Evolutionary conservation across 148 eudicot species (phyloP).

Genomic region (Heliamphora exappendiculata): DNA sequence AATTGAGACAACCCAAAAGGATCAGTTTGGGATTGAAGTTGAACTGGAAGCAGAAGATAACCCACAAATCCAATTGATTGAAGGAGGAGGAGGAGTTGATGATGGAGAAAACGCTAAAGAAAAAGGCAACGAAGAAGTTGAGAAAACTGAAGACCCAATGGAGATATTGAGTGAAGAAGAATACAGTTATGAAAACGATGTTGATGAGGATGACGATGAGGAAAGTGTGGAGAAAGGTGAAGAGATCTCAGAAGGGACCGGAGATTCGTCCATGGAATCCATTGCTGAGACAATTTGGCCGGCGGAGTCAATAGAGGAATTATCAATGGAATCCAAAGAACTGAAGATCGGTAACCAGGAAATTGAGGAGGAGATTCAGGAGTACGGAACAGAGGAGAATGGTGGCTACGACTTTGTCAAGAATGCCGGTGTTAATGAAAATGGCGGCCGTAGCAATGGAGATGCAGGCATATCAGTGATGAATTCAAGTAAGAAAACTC

Average conservation of each 20-base stretch:
- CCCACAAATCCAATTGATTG: background rate
- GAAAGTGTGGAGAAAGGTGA: constrained; percentile 16
- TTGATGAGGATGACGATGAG: background rate
- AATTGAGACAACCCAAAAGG: background rate
- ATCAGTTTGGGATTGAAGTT: background rate
- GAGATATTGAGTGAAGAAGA: background rate
- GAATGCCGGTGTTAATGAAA: background rate
- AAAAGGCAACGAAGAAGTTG: background rate
- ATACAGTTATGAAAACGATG: background rate
- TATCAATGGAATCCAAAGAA: constrained; percentile 10
- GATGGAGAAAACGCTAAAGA: background rate
- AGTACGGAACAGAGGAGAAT: background rate
- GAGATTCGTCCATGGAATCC: constrained; percentile 30
- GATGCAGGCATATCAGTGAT: background rate
- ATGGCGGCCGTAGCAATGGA: background rate
- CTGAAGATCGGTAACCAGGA: background rate
- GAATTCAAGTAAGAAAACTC: background rate
- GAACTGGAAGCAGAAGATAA: background rate
- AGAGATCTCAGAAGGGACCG: constrained; percentile 27
- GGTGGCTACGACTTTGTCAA: background rate
- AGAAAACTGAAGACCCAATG: background rate
- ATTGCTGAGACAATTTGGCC: constrained; percentile 22
- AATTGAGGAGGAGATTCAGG: background rate
- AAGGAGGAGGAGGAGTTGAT: background rate
- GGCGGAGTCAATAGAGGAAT: constrained; percentile 14